Base-by-base conservation (phyloP, 257 asterid genomes). In the Ballota nigra region DNA sequence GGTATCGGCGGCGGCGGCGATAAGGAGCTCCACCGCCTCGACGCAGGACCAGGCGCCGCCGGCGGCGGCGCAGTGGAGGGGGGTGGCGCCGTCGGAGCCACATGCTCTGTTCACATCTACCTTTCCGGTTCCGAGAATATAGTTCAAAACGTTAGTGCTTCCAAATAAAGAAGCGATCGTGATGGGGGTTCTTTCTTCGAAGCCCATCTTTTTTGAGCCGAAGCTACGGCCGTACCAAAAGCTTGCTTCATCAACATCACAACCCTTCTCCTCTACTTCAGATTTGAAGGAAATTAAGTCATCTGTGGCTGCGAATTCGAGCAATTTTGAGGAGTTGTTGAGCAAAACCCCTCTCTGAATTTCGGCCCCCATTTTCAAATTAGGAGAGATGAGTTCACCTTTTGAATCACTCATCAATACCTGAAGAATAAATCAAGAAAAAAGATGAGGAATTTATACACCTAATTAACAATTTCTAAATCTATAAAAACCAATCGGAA, bases 11-110 rank as follows among this genome's bases (percentile, higher is more conserved):
- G 81, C 68, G 64, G 92, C 91, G 0, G 76, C 83, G 20, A 90
- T 52, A 79, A 92, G 73, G 74, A 86, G 66, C 81, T 79, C 81
- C 23, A 84, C 86, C 18, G 74, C 86, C 76, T 92, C 90, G 0
- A 88, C 77, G 0, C 96, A 81, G 0, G 83, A 71, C 78, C 86
- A 86, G 0, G 86, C 81, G 8, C 91, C 97, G 24, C 97, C 96
- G 0, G 93, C 89, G 0, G 88, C 89, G 6, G 92, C 97, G 20
- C 98, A 92, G 75, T 92, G 98, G 12, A 92, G 96, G 13, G 97
- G 84, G 10, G 98, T 85, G 29, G 87, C 95, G 2, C 95, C 86
- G 73, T 90, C 98, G 0, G 88, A 84, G 49, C 96, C 95, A 58
- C 90, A 83, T 0, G 98, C 86, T 57, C 85, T 57, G 49, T 88